Conservation (phyloP, 805 yeast species). For the Saccharomycopsis sp. region DNA sequence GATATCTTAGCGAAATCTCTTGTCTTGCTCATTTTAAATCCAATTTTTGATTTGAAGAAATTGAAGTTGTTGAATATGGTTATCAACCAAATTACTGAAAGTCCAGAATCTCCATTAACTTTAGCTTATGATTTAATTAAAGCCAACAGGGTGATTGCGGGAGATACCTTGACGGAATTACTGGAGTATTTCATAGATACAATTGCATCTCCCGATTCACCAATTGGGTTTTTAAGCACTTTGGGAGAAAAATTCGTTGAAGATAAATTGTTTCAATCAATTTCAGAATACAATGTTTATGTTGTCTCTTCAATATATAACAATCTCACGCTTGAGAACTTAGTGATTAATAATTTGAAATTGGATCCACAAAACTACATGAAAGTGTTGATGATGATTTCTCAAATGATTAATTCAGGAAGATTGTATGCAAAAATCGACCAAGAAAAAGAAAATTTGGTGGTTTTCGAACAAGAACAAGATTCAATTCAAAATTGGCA, state of each 20-base stretch:
- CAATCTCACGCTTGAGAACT: neutral
- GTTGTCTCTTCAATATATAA: slow-evolving; percentile 6
- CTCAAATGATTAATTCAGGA: slow-evolving; percentile 10
- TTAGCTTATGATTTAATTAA: neutral
- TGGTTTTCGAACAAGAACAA: slow-evolving; percentile 1
- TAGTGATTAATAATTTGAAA: neutral
- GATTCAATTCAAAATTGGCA: slow-evolving; percentile 6
- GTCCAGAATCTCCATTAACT: neutral
- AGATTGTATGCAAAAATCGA: slow-evolving; percentile 13
- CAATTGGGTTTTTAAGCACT: neutral
- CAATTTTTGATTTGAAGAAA: slow-evolving; percentile 4
- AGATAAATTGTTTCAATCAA: slow-evolving; percentile 7
- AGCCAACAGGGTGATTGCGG: neutral
- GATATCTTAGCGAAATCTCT: neutral
- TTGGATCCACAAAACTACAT: neutral
- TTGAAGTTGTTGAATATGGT: neutral
- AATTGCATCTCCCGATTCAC: neutral
- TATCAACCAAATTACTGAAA: neutral
- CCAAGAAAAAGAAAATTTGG: slow-evolving; percentile 1
- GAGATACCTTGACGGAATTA: neutral
- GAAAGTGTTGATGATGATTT: neutral
- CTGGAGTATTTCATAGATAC: too few species aligned
- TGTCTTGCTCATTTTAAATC: neutral
- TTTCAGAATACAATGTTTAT: slow-evolving; percentile 14
- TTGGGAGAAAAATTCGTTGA: neutral